A percentile compares a stretch with the other conserved stretches of the same genome.
These are phyloP conservation scores for Exserohilum rostratum DNA, from an alignment of 2,329 filamentous ascomycete species.

Conservation along the genomic window DNA sequence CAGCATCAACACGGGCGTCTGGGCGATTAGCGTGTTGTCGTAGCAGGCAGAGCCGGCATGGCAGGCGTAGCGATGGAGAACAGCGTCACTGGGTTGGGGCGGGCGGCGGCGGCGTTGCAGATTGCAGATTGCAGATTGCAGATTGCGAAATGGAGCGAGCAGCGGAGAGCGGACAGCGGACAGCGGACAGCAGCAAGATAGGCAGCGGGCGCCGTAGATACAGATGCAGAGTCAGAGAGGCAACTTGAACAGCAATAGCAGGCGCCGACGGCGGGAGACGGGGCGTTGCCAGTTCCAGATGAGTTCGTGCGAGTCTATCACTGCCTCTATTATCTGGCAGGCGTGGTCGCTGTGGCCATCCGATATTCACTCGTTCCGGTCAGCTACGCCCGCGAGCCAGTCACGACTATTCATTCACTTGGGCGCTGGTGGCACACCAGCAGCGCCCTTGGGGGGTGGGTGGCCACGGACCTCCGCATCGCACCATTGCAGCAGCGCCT, in stretches of 20 bases:
- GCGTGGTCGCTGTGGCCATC: no score
- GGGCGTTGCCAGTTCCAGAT: no score
- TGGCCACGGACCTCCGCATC: background rate
- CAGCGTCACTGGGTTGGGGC: conserved; percentile 1
- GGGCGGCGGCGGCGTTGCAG: background rate
- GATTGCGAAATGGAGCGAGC: background rate
- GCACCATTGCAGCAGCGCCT: conserved; percentile 3
- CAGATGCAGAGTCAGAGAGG: no score
- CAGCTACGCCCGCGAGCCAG: background rate
- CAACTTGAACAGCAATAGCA: no score
- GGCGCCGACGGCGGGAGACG: no score
- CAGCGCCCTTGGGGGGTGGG: background rate
- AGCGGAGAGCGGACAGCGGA: background rate
- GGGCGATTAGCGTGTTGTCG: background rate
- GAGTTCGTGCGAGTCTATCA: no score
- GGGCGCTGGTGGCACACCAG: conserved; percentile 1
- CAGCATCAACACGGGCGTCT: conserved; percentile 4
- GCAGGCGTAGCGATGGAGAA: background rate
- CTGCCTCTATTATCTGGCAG: no score
- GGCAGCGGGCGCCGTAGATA: no score
- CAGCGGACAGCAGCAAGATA: no score
- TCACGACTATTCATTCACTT: background rate
- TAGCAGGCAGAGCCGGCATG: background rate
- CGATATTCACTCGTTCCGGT: background rate
- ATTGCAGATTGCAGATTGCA: background rate